Evolutionary conservation across 176 grass and related monocot genomes (phyloP).

Genomic region (Themeda triandra): DNA sequence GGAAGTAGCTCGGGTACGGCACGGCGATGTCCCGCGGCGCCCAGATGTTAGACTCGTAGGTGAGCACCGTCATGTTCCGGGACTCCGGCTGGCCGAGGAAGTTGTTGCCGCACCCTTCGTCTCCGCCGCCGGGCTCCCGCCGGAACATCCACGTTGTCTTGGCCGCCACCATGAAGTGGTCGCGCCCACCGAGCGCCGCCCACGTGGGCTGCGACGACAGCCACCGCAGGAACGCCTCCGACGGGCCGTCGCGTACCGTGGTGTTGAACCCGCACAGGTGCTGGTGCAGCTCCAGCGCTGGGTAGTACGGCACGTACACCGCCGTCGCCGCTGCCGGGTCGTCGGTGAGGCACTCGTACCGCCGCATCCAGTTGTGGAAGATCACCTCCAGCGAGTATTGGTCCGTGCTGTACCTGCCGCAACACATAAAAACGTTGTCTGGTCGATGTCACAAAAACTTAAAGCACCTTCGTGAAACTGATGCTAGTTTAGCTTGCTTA

Average conservation of each 20-base stretch:
- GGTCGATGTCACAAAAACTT: too few relatives aligned
- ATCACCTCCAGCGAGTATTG: slow-evolving; percentile 75
- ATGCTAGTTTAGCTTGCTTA: background rate
- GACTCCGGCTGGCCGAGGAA: slow-evolving; percentile 45
- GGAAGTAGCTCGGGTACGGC: slow-evolving; percentile 75
- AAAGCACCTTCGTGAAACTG: too few relatives aligned
- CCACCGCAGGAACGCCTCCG: slow-evolving; percentile 46
- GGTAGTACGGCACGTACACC: slow-evolving; percentile 67
- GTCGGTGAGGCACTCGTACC: slow-evolving; percentile 58
- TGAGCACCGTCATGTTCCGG: slow-evolving; percentile 48
- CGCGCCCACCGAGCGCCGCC: slow-evolving; percentile 32
- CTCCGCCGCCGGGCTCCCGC: background rate
- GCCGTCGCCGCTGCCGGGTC: slow-evolving; percentile 40
- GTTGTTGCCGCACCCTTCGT: slow-evolving; percentile 51
- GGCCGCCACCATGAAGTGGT: slow-evolving; percentile 63
- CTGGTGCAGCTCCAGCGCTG: slow-evolving; percentile 47
- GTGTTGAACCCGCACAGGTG: slow-evolving; percentile 56
- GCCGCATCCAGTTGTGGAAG: slow-evolving; percentile 66
- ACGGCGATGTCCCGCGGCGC: slow-evolving; percentile 44
- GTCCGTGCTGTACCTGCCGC: slow-evolving; percentile 52
- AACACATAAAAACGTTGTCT: background rate
- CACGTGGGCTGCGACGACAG: slow-evolving; percentile 50
- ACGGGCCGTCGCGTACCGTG: slow-evolving; percentile 31
- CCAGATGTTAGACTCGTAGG: slow-evolving; percentile 51
- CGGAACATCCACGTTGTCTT: slow-evolving; percentile 64